Conservation (phyloP, 1,284 basidiomycete species). For the Somion occarium region DNA sequence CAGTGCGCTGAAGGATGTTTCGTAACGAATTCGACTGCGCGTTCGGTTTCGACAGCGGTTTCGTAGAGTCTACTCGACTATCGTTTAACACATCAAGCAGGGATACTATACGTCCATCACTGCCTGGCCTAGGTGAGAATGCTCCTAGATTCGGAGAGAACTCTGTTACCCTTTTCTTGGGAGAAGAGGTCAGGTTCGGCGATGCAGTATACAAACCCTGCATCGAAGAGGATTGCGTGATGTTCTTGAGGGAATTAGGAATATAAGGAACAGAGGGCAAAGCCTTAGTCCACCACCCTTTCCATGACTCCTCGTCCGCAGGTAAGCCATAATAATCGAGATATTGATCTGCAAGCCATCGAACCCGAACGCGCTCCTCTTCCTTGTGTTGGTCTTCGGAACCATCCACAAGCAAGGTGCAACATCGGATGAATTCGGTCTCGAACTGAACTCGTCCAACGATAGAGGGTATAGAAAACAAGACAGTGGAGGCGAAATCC, state of each 20-base stretch:
- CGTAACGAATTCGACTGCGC: slow-evolving; percentile 31
- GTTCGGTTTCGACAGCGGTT: slow-evolving; percentile 7
- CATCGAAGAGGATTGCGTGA: slow-evolving; percentile 45
- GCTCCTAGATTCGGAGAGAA: slow-evolving; percentile 44
- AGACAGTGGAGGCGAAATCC: slow-evolving; percentile 53
- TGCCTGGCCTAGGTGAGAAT: slow-evolving; percentile 58
- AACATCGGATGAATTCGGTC: slow-evolving; percentile 62
- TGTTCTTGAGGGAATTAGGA: slow-evolving; percentile 15
- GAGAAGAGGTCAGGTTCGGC: slow-evolving; percentile 34
- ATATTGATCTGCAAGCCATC: slow-evolving; percentile 65
- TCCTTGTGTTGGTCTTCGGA: slow-evolving; percentile 39
- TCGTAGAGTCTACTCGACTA: slow-evolving; percentile 6
- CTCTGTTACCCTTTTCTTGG: slow-evolving; percentile 23
- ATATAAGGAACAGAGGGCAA: slow-evolving; percentile 37
- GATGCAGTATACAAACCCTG: slow-evolving; percentile 48
- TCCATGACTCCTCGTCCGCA: slow-evolving; percentile 51
- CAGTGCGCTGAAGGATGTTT: slow-evolving; percentile 51
- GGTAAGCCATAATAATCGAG: slow-evolving; percentile 50
- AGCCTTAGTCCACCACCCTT: slow-evolving; percentile 46
- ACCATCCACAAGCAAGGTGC: slow-evolving; percentile 56
- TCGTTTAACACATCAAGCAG: slow-evolving; percentile 41
- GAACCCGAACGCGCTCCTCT: slow-evolving; percentile 40
- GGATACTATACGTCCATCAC: slow-evolving; percentile 34
- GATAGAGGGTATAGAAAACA: slow-evolving; percentile 55
- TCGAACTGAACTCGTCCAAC: slow-evolving; percentile 58